phyloP scores from a whole-genome alignment of 2,329 filamentous ascomycete species.

The Hymenoscyphus fructigenus region DNA sequence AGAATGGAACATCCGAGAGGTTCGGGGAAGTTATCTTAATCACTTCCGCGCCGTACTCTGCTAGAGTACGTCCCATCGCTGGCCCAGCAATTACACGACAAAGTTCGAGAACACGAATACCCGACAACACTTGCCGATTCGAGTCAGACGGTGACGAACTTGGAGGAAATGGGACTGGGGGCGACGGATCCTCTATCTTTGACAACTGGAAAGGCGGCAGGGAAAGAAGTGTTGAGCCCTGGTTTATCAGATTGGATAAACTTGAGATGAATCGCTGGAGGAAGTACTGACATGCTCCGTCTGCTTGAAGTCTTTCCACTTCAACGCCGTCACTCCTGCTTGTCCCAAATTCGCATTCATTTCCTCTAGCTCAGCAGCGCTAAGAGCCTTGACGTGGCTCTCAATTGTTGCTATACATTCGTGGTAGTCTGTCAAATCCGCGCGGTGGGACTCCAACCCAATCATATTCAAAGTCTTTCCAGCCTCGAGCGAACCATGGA shows the following conservation, averaged over 20 bases:
- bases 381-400: slow-evolving; percentile 54
- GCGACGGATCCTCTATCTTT: slow-evolving; percentile 43
- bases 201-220: slow-evolving; percentile 49
- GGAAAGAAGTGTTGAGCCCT: slow-evolving; percentile 42
- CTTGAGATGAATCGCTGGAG: background rate
- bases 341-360: slow-evolving; percentile 57
- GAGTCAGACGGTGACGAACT: slow-evolving; percentile 14
- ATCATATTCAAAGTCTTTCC: slow-evolving; percentile 69
- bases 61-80: slow-evolving; percentile 67
- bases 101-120: slow-evolving; percentile 72
- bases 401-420: slow-evolving; percentile 61
- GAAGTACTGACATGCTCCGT: slow-evolving; percentile 50
- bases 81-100: slow-evolving; percentile 75
- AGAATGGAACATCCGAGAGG: slow-evolving; percentile 70
- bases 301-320: slow-evolving; percentile 57
- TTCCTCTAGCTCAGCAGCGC: slow-evolving; percentile 54
- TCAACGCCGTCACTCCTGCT: slow-evolving; percentile 59
- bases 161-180: slow-evolving; percentile 45
- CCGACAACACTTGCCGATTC: slow-evolving; percentile 43
- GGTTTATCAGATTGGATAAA: slow-evolving; percentile 5
- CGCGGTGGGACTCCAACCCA: slow-evolving; percentile 60
- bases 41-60: slow-evolving; percentile 74
- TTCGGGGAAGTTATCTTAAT: slow-evolving; percentile 68
- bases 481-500: slow-evolving; percentile 73
- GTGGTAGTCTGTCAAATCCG: slow-evolving; percentile 59